These are phyloP conservation scores for Phytophthora chlamydospora DNA, from an alignment of 352 stramenopile species.

Conservation along the genomic window DNA sequence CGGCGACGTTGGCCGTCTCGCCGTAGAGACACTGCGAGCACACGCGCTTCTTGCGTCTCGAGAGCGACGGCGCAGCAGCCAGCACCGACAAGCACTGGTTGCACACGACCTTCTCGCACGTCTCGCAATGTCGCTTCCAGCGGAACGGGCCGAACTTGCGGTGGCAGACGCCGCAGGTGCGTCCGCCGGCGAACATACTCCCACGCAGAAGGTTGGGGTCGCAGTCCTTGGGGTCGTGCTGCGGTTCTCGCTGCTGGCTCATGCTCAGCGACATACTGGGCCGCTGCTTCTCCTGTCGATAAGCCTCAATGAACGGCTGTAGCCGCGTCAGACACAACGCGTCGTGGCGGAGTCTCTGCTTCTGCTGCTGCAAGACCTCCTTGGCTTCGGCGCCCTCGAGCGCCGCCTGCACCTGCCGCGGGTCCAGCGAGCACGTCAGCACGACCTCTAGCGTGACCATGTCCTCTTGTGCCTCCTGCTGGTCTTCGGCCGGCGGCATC, in stretches of 20 bases:
- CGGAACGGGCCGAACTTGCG: conserved; percentile 78
- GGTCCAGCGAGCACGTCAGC: conserved; percentile 51
- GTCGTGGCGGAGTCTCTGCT: conserved; percentile 57
- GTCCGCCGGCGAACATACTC: conserved; percentile 25
- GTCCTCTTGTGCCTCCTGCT: conserved; percentile 14
- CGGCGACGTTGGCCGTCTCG: conserved; percentile 26
- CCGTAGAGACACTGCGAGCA: conserved; percentile 74
- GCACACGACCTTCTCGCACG: conserved; percentile 64
- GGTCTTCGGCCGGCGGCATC: conserved; percentile 1
- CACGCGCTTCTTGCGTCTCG: conserved; percentile 70
- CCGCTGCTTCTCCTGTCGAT: conserved; percentile 41
- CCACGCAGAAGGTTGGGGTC: conserved; percentile 29
- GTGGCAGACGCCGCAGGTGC: conserved; percentile 57
- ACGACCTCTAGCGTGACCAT: conserved; percentile 69
- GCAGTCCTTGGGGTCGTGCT: conserved; percentile 36
- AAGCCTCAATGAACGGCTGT: conserved; percentile 56
- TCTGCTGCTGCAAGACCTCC: conserved; percentile 38
- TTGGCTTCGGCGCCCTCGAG: conserved; percentile 25
- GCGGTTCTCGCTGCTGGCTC: conserved; percentile 16
- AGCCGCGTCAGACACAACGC: conserved; percentile 63
- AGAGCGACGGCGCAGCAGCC: conserved; percentile 53
- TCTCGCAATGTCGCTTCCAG: conserved; percentile 74
- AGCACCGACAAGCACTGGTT: conserved; percentile 69
- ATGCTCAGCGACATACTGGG: not conserved
- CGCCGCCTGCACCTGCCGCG: conserved; percentile 2